Evolutionary conservation across 306 rosid genomes (phyloP), one percentile per base, ranked within the genome.

Genomic region (Cicer pinnatifidum): DNA sequence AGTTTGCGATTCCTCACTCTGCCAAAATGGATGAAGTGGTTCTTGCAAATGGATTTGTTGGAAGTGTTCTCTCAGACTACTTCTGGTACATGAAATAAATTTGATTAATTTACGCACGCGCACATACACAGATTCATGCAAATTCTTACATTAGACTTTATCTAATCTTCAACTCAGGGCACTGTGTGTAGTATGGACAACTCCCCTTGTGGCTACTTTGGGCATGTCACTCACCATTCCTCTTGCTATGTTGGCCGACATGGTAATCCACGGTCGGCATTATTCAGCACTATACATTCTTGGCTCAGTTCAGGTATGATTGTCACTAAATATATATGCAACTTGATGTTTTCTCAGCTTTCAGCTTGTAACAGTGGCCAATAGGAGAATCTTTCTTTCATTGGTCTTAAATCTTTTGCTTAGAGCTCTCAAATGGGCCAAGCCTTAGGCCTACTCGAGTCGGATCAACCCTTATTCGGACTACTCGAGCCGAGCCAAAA

Each of bases 211-310:
- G 75, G 99, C 99, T 80, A 95, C 97, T 44, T 80, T 95, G 86
- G 99, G 99, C 86, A 91, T 91, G 97, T 91, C 99, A 9, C 99
- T 95, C 77, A 95, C 99, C 73, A 95, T 95, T 72, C 99, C 99
- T 46, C 96, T 95, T 8, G 99, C 99, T 53, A 95, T 95, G 99
- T 60, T 91, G 83, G 99, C 99, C 38, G 99, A 95, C 85, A 95
- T 94, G 96, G 38, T 94, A 41, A 88, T 94, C 86, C 99, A 95
- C 15, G 97, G 96, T 45, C 97, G 96, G 70, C 99, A 89, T 69
- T 94, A 91, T 83, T 94, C 99, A 3, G 89, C 85, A 6, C 70
- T 95, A 61, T 95, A 95, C 86, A 88, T 95, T 78, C 92, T 95
- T 54, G 99, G 99, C 72, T 95, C 99, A 1, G 78, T 4, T 68